Conservation (phyloP, 2,329 filamentous ascomycete species). For the Sphaerulina vaccinii region DNA sequence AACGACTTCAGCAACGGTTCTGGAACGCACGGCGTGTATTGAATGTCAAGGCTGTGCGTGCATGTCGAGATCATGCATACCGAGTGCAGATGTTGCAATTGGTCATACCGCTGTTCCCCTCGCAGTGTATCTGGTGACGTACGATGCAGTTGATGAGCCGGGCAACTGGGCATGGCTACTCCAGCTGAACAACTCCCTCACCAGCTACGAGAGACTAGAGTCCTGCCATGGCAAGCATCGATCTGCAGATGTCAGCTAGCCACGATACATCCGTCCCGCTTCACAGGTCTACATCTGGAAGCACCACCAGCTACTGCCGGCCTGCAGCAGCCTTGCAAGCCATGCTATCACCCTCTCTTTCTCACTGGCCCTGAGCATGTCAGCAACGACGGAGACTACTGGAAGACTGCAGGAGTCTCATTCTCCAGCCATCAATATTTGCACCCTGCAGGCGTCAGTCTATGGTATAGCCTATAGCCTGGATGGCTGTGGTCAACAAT, state of each 20-base stretch:
- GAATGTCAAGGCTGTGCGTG: not conserved
- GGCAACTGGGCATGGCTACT: no score
- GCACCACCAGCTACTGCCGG: not conserved
- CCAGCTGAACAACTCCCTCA: no score
- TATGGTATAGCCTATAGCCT: no score
- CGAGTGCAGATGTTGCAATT: not conserved
- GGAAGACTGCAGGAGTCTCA: constrained; percentile 7
- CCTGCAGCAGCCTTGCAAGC: not conserved
- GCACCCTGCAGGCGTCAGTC: not conserved
- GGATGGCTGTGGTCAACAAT: no score
- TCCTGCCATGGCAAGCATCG: no score
- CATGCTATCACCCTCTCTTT: not conserved
- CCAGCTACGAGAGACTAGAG: no score
- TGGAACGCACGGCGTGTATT: not conserved
- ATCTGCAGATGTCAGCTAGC: no score
- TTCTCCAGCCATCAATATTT: not conserved
- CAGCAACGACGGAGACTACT: not conserved
- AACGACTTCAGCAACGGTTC: constrained; percentile 2
- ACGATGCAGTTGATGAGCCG: not conserved
- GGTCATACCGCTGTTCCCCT: no score
- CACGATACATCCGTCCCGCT: no score
- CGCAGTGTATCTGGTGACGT: not conserved
- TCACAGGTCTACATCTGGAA: not conserved
- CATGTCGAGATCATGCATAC: not conserved
- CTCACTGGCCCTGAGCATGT: not conserved